Conservation (phyloP, 108 stramenopile species). For the Cyclotella cryptica region DNA sequence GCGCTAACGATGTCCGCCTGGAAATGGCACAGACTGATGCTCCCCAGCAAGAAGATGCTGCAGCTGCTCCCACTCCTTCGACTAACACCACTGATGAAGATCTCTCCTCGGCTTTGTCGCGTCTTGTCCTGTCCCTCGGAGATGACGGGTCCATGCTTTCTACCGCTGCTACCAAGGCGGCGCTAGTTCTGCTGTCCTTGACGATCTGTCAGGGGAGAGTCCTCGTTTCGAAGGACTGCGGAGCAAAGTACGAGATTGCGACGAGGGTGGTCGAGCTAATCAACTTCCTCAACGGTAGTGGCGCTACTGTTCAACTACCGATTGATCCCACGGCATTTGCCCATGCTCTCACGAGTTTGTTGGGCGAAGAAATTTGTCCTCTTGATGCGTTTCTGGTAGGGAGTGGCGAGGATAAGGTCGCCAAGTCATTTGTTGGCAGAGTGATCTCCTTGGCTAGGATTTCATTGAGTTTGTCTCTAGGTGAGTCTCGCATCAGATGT, state of each 20-base stretch:
- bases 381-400: slow-evolving; percentile 1
- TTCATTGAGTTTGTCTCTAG: slow-evolving; percentile 28
- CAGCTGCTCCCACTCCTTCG: not conserved
- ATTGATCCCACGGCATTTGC: slow-evolving; percentile 8
- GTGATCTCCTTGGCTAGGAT: slow-evolving; percentile 39
- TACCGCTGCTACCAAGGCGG: not conserved
- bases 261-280: slow-evolving; percentile 14
- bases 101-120: too few species aligned
- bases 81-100: too few species aligned
- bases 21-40: not conserved
- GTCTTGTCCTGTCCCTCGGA: too few species aligned
- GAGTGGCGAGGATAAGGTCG: slow-evolving; percentile 17
- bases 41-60: not conserved
- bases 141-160: slow-evolving; percentile 4
- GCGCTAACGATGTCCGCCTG: not conserved
- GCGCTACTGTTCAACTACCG: not conserved
- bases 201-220: too few species aligned
- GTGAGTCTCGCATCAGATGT: not conserved
- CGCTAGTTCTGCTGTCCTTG: not conserved
- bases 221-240: too few species aligned
- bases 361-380: not conserved
- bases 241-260: slow-evolving; percentile 6
- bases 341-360: slow-evolving; percentile 17
- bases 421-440: slow-evolving; percentile 26
- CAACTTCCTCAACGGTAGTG: slow-evolving; percentile 1